Evolutionary conservation across 2,329 filamentous ascomycete genomes (phyloP).

Genomic region (Teratosphaeriaceae sp.): DNA sequence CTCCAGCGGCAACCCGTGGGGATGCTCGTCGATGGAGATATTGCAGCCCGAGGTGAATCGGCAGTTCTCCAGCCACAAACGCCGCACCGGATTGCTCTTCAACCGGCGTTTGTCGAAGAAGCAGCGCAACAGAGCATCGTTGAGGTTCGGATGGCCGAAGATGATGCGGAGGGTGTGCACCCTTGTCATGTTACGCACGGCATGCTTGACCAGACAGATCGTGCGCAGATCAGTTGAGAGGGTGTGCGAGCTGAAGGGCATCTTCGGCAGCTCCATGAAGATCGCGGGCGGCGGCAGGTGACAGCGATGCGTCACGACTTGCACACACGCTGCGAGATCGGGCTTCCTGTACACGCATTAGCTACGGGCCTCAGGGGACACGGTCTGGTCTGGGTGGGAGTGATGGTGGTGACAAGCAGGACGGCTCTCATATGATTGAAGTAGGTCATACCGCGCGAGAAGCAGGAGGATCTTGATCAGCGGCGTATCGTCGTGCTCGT

Average conservation of each 20-base stretch:
- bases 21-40: conserved; percentile 8
- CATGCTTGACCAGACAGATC: conserved; percentile 32
- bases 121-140: conserved; percentile 33
- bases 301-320: conserved; percentile 39
- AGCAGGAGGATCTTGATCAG: conserved; percentile 38
- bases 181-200: conserved; percentile 35
- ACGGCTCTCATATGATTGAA: not conserved
- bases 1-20: conserved; percentile 16
- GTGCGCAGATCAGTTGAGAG: conserved; percentile 36
- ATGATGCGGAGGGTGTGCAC: conserved; percentile 40
- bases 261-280: conserved; percentile 36
- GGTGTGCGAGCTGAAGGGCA: conserved; percentile 33
- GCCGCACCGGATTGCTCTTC: conserved; percentile 28
- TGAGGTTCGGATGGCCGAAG: conserved; percentile 38
- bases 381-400: no score
- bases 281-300: conserved; percentile 40
- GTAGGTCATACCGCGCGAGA: conserved; percentile 29
- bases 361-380: not conserved
- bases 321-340: conserved; percentile 36
- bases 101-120: conserved; percentile 31
- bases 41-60: conserved; percentile 26
- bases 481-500: conserved; percentile 37
- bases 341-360: conserved; percentile 27
- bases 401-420: not conserved
- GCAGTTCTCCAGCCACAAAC: conserved; percentile 42